Evolutionary conservation across 257 asterid species (phyloP), one percentile per base, ranked within the genome.

Genomic region (Nicotiana tomentosiformis): DNA sequence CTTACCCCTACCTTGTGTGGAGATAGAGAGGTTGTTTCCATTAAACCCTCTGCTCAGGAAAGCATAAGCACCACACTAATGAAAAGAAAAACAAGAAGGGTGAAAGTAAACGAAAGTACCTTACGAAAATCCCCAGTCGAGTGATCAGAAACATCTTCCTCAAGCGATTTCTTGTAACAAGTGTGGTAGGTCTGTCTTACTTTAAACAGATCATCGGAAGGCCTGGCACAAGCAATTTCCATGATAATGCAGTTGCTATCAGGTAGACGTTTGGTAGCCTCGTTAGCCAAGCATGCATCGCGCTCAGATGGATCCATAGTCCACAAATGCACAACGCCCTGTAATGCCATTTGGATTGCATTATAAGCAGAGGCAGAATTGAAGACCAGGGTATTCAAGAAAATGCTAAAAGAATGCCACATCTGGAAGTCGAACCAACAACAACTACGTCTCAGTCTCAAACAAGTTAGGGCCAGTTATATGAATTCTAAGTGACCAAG

Each of bases 141-240:
- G 90, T 92, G 97, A 91, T 89, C 82, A 0, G 96, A 97, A 65
- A 95, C 95, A 85, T 95, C 98, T 88, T 95, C 99, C 84, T 95
- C 99, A 5, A 95, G 88, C 43, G 97, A 93, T 87, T 87, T 95
- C 91, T 93, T 94, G 84, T 86, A 89, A 46, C 91, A 89, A 37
- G 78, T 84, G 86, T 92, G 97, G 70, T 93, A 93, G 9, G 88
- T 90, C 85, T 90, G 88, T 78, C 94, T 93, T 17, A 83, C 94
- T 84, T 88, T 90, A 66, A 94, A 87, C 20, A 93, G 95, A 67
- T 93, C 88, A 58, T 66, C 7, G 4, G 97, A 85, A 49, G 97
- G 89, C 81, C 98, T 94, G 16, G 95, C 90, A 87, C 96, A 91
- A 51, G 92, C 97, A 35, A 94, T 89, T 78, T 95, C 98, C 96